Percentiles rank a stretch among this genome's conserved stretches.
phyloP scores from a whole-genome alignment of 495 filamentous ascomycete genomes.

The Glonium stellatum region DNA sequence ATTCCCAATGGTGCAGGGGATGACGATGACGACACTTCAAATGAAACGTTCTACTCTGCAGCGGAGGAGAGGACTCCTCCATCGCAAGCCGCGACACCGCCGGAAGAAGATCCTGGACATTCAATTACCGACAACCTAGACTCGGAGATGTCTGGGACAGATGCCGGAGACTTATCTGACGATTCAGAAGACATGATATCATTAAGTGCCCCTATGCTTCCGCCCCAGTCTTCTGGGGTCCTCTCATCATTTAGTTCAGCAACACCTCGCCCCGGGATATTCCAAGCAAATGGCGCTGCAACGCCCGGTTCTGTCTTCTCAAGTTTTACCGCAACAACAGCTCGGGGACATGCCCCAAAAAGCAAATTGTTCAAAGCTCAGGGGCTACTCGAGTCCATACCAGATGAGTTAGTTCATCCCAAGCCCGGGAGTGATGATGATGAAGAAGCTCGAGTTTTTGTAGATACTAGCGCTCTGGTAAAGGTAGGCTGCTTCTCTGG shows the following conservation, averaged over 20 bases:
- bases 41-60: conserved; percentile 83
- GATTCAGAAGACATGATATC: conserved; percentile 54
- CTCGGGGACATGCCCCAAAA: conserved; percentile 52
- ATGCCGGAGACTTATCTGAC: conserved; percentile 37
- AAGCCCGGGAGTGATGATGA: conserved; percentile 77
- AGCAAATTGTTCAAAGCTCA: conserved; percentile 71
- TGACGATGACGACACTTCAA: conserved; percentile 73
- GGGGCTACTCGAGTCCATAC: conserved; percentile 62
- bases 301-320: conserved; percentile 83
- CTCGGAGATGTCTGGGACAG: conserved; percentile 32
- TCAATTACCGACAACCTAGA: conserved; percentile 34
- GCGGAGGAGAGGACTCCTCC: conserved; percentile 64
- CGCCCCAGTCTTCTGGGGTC: conserved; percentile 57
- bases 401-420: conserved; percentile 75
- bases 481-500: conserved; percentile 92
- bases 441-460: conserved; percentile 79
- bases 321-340: conserved; percentile 71
- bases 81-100: conserved; percentile 48
- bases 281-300: conserved; percentile 58
- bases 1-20: conserved; percentile 51
- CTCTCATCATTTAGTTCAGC: conserved; percentile 66
- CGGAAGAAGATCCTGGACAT: conserved; percentile 41
- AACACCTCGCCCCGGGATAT: conserved; percentile 61
- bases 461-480: conserved; percentile 76
- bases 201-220: conserved; percentile 67